Conservation (phyloP, 1,139 yeast genomes). For the Candida sanyaensis region DNA sequence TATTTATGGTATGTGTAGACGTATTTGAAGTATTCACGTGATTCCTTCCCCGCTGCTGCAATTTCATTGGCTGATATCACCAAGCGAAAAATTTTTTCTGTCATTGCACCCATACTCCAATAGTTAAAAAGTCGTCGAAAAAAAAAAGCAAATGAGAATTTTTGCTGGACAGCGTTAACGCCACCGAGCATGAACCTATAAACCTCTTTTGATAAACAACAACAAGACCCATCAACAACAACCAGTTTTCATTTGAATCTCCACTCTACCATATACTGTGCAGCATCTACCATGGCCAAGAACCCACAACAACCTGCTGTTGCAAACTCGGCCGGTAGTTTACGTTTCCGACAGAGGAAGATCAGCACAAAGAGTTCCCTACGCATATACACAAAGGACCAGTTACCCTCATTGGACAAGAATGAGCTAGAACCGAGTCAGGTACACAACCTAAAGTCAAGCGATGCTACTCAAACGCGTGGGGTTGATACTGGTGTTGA, state of each 20-base stretch:
- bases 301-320: constrained; percentile 45
- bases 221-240: too few relatives aligned
- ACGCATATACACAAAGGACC: constrained; percentile 68
- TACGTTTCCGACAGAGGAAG: constrained; percentile 81
- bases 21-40: background rate
- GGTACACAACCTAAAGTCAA: constrained; percentile 39
- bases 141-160: too few relatives aligned
- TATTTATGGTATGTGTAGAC: background rate
- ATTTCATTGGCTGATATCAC: background rate
- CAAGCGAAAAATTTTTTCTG: constrained; percentile 1
- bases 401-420: constrained; percentile 62
- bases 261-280: too few relatives aligned
- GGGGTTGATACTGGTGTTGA: constrained; percentile 94
- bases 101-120: constrained; percentile 7
- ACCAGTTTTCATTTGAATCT: too few relatives aligned
- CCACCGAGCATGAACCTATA: background rate
- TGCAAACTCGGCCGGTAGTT: constrained; percentile 33
- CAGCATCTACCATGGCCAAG: constrained; percentile 19
- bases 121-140: constrained; percentile 4
- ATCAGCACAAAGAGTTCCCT: constrained; percentile 90
- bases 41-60: background rate
- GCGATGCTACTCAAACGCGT: constrained; percentile 38
- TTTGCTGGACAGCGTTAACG: background rate
- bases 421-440: constrained; percentile 50
- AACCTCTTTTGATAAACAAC: constrained; percentile 1